Evolutionary conservation across 257 asterid species (phyloP).

Genomic region (Verbena officinalis): DNA sequence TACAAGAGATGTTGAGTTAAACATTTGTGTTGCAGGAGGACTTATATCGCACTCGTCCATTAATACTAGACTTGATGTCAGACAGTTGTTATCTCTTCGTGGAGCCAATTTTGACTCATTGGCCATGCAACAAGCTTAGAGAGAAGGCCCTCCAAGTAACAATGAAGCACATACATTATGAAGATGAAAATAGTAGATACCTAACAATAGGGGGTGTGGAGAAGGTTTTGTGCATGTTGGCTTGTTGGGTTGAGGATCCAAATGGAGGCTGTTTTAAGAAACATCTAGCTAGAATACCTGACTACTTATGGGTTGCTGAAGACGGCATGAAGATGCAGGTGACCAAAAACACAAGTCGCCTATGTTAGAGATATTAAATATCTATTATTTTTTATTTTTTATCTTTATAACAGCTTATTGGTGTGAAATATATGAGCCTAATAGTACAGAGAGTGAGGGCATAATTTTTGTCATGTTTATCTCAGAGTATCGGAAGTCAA

Average conservation of each 20-base stretch:
- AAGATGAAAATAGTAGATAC: conserved; percentile 73
- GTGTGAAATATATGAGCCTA: too few relatives aligned
- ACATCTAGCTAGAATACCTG: conserved; percentile 75
- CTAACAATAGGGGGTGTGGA: conserved; percentile 77
- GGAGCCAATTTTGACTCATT: conserved; percentile 71
- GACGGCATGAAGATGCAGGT: conserved; percentile 94
- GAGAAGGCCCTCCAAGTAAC: conserved; percentile 65
- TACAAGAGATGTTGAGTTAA: too few relatives aligned
- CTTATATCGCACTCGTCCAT: conserved; percentile 70
- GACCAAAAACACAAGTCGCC: too few relatives aligned
- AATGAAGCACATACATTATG: conserved; percentile 74
- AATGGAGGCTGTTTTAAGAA: conserved; percentile 78
- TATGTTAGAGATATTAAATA: too few relatives aligned
- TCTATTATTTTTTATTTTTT: too few relatives aligned
- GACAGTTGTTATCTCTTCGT: conserved; percentile 55
- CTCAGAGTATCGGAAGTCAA: conserved; percentile 90
- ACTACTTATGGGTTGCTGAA: conserved; percentile 77
- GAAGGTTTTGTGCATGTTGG: conserved; percentile 73
- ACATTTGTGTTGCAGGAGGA: conserved; percentile 55
- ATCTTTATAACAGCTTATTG: too few relatives aligned
- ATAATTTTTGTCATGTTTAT: neutral
- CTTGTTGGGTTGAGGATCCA: conserved; percentile 85
- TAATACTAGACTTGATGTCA: conserved; percentile 70
- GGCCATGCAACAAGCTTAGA: conserved; percentile 74
- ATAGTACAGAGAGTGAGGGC: neutral